Conservation (phyloP, 2,329 filamentous ascomycete species). For the Alternaria ventricosa region DNA sequence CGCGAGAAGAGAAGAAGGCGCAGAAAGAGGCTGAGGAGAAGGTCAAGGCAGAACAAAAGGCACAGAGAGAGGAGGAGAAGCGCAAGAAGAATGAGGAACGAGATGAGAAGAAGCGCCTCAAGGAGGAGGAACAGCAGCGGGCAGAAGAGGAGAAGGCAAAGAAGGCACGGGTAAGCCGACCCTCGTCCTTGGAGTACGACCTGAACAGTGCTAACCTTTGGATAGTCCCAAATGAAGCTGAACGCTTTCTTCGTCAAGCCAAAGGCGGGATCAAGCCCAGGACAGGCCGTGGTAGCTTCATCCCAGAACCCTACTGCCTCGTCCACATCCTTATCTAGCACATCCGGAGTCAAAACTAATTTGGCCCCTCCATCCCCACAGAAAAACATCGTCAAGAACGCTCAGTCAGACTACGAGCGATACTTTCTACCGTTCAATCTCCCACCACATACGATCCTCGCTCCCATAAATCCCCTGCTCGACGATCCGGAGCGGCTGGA, state of each 20-base stretch:
- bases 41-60: conserved; percentile 47
- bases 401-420: conserved; percentile 58
- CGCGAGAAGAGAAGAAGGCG: conserved; percentile 44
- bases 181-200: conserved; percentile 1
- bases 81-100: conserved; percentile 45
- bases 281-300: conserved; percentile 39
- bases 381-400: conserved; percentile 40
- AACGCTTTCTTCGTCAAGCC: conserved; percentile 56
- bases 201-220: conserved; percentile 22
- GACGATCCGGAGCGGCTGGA: conserved; percentile 36
- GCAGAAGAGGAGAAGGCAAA: conserved; percentile 49
- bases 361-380: conserved; percentile 41
- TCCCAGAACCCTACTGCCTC: conserved; percentile 41
- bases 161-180: conserved; percentile 49
- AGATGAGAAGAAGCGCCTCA: conserved; percentile 50
- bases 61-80: conserved; percentile 46
- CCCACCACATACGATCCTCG: conserved; percentile 74
- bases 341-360: conserved; percentile 32
- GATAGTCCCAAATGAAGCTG: conserved; percentile 50
- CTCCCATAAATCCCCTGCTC: conserved; percentile 55
- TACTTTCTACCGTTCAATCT: conserved; percentile 83
- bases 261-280: conserved; percentile 39
- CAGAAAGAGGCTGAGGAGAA: conserved; percentile 45
- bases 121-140: conserved; percentile 57
- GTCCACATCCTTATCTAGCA: conserved; percentile 33